Base-by-base conservation (phyloP, 768 basidiomycete genomes). In the Trametes coccinea region DNA sequence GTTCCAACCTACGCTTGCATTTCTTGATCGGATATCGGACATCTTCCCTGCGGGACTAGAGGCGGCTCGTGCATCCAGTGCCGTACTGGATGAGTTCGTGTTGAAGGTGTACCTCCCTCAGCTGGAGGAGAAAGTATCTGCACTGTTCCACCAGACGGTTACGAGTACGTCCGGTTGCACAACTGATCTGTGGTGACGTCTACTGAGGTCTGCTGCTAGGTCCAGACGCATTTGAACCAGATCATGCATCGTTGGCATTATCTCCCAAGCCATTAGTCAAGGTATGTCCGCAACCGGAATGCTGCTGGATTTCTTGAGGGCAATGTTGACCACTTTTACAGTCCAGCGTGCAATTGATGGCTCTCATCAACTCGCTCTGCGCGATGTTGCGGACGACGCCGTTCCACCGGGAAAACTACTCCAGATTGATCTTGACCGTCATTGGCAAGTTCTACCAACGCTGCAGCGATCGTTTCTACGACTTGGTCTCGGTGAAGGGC, bases 381-480 rank as follows among this genome's bases (percentile, higher is more conserved):
- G 82, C 85, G 7, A 96, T 98, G 93, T 84, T 97, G 17, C 83
- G 87, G 59, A 88, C 86, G 5, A 94, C 92, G 16, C 95, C 95
- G 0, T 98, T 98, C 76, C 96, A 98, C 70, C 83, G 89, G 62
- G 96, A 98, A 74, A 95, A 89, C 71, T 97, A 98, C 72, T 88
- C 93, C 16, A 85, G 93, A n/a, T 79, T 98, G 33, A 95, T 98
- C 59, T 83, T 98, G 34, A 88, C 90, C 14, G 90, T 98, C 56
- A 90, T 98, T 59, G 93, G 96, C 43, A 95, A 97, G 73, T 97
- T 96, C 71, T 97, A 98, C 69, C 93, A 97, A 71, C 85, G 90
- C 30, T 98, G 94, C 66, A 93, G 92, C 66, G 89, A 94, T 69
- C 82, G 87, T 41, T 97, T 93, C 72, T 89, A 93, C 63, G 83